These are phyloP conservation scores for Populus hybrid DNA, from an alignment of 441 rosid species.

Conservation along the genomic window DNA sequence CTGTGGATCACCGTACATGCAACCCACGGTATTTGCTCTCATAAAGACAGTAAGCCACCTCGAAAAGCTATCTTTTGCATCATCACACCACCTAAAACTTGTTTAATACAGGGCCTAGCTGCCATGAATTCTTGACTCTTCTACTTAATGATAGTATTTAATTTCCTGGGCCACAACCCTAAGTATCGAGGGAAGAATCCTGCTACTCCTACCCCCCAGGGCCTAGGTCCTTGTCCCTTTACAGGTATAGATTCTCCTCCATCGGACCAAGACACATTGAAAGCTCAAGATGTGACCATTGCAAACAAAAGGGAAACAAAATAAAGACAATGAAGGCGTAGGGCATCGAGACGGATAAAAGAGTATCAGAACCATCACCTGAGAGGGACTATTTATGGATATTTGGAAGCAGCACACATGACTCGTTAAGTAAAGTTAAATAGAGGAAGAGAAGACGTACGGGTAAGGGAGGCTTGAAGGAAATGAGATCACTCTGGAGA, in stretches of 20 bases:
- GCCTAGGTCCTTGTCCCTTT: constrained; percentile 18
- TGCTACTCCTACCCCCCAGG: constrained; percentile 28
- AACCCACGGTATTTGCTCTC: constrained; percentile 44
- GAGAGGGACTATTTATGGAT: background rate
- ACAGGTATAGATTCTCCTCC: background rate
- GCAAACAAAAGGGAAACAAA: background rate
- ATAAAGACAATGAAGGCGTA: background rate
- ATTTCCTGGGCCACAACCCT: constrained; percentile 38
- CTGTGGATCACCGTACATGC: constrained; percentile 7
- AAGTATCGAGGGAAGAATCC: constrained; percentile 7
- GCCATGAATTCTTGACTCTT: constrained; percentile 37
- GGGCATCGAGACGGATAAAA: no score
- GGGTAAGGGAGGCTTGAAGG: constrained; percentile 83
- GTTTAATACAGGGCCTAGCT: constrained; percentile 24
- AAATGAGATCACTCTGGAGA: constrained; percentile 82
- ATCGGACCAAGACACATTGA: constrained; percentile 14
- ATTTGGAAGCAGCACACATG: background rate
- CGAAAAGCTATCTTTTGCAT: constrained; percentile 30
- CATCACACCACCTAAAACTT: constrained; percentile 26
- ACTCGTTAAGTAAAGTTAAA: background rate
- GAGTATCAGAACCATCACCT: no score
- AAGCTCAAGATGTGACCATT: constrained; percentile 17
- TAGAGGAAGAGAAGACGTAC: constrained; percentile 45
- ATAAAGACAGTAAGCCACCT: constrained; percentile 35
- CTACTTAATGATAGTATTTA: constrained; percentile 28